Conservation (phyloP, 495 filamentous ascomycete genomes). For the Collariella sp. region DNA sequence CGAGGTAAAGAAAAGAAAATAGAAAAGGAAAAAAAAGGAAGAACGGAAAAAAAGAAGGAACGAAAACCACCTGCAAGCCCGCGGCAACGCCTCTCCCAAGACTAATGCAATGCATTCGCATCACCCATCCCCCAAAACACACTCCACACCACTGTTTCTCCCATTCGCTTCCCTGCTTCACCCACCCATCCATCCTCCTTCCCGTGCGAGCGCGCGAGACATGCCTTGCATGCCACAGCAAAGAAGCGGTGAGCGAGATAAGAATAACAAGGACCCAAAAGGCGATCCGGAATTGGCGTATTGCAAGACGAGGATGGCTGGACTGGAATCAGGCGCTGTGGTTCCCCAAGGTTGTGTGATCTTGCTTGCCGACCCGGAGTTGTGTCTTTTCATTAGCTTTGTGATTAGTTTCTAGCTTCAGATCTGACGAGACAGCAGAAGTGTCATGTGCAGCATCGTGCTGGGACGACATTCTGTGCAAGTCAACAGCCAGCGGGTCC, state of each 20-base stretch:
- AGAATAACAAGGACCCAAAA: background rate
- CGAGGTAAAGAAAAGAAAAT: background rate
- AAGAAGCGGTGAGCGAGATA: conserved; percentile 1
- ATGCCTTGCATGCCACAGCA: background rate
- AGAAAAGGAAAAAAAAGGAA: background rate
- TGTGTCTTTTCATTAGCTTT: too few relatives aligned
- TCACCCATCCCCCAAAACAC: background rate
- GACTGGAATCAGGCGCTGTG: background rate
- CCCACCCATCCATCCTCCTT: background rate
- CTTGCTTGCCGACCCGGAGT: too few relatives aligned
- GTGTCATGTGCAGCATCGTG: too few relatives aligned
- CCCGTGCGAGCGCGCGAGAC: conserved; percentile 1
- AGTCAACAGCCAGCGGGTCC: too few relatives aligned
- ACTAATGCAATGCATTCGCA: conserved; percentile 9
- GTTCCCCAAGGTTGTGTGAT: too few relatives aligned
- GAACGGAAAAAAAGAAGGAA: background rate
- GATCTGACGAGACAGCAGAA: too few relatives aligned
- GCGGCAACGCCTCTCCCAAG: background rate
- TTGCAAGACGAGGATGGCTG: background rate
- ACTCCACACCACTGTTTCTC: background rate
- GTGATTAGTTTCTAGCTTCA: too few relatives aligned
- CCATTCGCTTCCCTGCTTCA: background rate
- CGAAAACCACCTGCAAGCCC: conserved; percentile 1
- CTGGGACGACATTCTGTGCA: too few relatives aligned
- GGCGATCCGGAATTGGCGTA: background rate